Percentiles rank a stretch among this genome's conserved stretches.
Evolutionary conservation across 345 rosid genomes (phyloP).

Genomic region (Citrus sinensis): DVS_A1.0 CM039162.1:19525501-19526000

Average conservation of each 20-base stretch:
- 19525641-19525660: conserved; percentile 42
- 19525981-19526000: conserved; percentile 37
- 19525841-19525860: conserved; percentile 72
- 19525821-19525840: conserved; percentile 55
- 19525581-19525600: conserved; percentile 43
- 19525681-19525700: conserved; percentile 43
- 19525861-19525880: conserved; percentile 52
- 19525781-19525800: conserved; percentile 68
- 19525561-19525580: conserved; percentile 57
- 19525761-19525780: conserved; percentile 60
- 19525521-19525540: conserved; percentile 64
- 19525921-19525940: conserved; percentile 44
- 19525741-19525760: conserved; percentile 71
- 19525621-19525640: conserved; percentile 54
- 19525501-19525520: conserved; percentile 58
- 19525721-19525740: conserved; percentile 72
- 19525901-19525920: conserved; percentile 26
- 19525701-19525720: conserved; percentile 64
- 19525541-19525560: conserved; percentile 67
- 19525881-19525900: conserved; percentile 30
- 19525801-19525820: conserved; percentile 57
- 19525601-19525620: conserved; percentile 39
- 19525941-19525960: conserved; percentile 26
- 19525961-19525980: conserved; percentile 51
- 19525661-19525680: conserved; percentile 63